Evolutionary conservation across 306 rosid genomes (phyloP).

Genomic region (Acmispon strigosus): DNA sequence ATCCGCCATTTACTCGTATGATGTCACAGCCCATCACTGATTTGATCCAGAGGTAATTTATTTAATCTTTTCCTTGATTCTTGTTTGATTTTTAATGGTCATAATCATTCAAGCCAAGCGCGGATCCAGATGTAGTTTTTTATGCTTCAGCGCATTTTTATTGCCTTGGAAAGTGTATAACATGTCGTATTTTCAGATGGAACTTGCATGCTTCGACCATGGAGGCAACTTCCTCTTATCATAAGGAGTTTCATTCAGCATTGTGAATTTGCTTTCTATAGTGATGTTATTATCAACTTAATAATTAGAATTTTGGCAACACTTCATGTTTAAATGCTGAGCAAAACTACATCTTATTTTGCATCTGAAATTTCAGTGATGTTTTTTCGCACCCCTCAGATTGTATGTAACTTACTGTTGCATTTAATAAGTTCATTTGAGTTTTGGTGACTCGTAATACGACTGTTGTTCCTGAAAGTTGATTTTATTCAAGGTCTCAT

Average conservation of each 20-base stretch:
- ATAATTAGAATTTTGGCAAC: slow-evolving; percentile 15
- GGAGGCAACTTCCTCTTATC: slow-evolving; percentile 64
- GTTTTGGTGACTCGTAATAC: slow-evolving; percentile 18
- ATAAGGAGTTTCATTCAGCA: slow-evolving; percentile 47
- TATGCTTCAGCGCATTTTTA: neutral
- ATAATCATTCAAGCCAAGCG: neutral
- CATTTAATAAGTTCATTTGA: slow-evolving; percentile 16
- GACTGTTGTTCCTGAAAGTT: neutral
- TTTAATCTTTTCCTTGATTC: neutral
- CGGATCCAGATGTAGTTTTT: too few species aligned
- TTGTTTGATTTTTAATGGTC: neutral
- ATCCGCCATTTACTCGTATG: slow-evolving; percentile 42
- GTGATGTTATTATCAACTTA: slow-evolving; percentile 1
- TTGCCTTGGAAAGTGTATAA: neutral
- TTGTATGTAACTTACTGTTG: neutral
- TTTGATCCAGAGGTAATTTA: slow-evolving; percentile 65
- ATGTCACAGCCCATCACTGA: slow-evolving; percentile 50
- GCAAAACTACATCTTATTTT: slow-evolving; percentile 11
- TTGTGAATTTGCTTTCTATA: slow-evolving; percentile 17
- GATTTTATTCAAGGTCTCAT: neutral
- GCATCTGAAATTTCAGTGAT: neutral
- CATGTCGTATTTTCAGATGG: slow-evolving; percentile 53
- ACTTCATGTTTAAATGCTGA: slow-evolving; percentile 4
- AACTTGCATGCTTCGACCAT: slow-evolving; percentile 52
- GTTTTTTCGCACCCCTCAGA: neutral